Evolutionary conservation across 108 stramenopile species (phyloP).

Genomic region (Pseudonitzschia multiseries): DNA sequence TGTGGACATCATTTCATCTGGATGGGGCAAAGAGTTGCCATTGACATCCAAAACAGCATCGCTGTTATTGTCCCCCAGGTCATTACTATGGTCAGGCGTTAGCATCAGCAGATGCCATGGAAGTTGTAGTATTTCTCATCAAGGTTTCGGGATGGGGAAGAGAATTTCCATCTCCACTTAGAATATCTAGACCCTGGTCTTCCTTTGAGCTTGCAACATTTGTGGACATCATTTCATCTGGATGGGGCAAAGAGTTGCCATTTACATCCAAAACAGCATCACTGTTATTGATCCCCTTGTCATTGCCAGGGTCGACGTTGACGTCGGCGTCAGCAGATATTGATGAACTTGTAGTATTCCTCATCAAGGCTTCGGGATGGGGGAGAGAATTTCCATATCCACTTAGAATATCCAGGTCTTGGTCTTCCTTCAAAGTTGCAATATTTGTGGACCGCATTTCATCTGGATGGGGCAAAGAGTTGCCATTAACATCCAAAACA

Average conservation of each 20-base stretch:
- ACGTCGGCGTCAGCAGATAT: not conserved
- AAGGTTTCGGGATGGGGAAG: constrained; percentile 4
- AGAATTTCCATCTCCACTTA: not conserved
- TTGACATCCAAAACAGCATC: constrained; percentile 1
- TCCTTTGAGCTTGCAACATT: not conserved
- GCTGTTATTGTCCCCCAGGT: not conserved
- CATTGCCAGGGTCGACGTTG: not conserved
- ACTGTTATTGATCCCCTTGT: not conserved
- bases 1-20: not conserved
- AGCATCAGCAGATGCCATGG: not conserved
- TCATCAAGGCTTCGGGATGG: constrained; percentile 1
- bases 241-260: constrained; percentile 7
- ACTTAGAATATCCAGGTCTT: not conserved
- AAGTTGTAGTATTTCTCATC: not conserved
- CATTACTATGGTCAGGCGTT: not conserved
- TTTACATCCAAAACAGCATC: not conserved
- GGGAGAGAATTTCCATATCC: not conserved
- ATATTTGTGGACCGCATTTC: not conserved
- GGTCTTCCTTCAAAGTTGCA: not conserved
- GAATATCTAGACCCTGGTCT: not conserved
- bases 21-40: constrained; percentile 12
- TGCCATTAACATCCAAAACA: not conserved
- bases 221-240: not conserved
- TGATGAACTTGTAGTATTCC: not conserved
- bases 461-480: constrained; percentile 8